Conservation (phyloP, 116 monocot genomes). For the Phalaenopsis hybrid region DNA sequence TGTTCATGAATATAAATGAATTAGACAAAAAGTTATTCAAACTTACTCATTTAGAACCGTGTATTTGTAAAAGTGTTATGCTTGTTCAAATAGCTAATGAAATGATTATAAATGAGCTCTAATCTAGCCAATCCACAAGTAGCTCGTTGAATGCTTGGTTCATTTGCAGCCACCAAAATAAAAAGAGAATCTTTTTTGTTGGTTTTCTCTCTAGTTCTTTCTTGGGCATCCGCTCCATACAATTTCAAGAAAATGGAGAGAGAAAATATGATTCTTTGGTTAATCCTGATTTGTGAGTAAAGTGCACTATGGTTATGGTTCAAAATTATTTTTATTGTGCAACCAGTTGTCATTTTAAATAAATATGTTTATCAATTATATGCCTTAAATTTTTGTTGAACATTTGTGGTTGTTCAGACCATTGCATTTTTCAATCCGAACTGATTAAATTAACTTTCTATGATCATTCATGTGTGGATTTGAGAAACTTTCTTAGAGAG, state of each 20-base stretch:
- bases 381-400: too few species aligned
- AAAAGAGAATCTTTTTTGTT: neutral
- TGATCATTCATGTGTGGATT: neutral
- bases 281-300: neutral
- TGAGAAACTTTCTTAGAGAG: too few species aligned
- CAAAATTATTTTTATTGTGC: neutral
- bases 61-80: too few species aligned
- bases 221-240: neutral
- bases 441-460: neutral
- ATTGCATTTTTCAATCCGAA: neutral
- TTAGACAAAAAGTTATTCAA: too few species aligned
- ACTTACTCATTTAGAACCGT: too few species aligned
- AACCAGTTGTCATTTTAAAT: neutral
- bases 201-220: neutral
- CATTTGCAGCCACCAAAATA: neutral
- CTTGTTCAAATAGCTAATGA: too few species aligned
- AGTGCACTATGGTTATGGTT: neutral
- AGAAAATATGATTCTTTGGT: neutral
- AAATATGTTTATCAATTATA: neutral
- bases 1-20: too few species aligned
- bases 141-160: too few species aligned
- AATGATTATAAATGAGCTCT: too few species aligned
- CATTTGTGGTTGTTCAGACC: neutral
- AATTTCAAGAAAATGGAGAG: neutral
- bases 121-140: too few species aligned